Conservation (phyloP, 371 early-diverging fungal species). For the Vairimorpha ceranae region DNA sequence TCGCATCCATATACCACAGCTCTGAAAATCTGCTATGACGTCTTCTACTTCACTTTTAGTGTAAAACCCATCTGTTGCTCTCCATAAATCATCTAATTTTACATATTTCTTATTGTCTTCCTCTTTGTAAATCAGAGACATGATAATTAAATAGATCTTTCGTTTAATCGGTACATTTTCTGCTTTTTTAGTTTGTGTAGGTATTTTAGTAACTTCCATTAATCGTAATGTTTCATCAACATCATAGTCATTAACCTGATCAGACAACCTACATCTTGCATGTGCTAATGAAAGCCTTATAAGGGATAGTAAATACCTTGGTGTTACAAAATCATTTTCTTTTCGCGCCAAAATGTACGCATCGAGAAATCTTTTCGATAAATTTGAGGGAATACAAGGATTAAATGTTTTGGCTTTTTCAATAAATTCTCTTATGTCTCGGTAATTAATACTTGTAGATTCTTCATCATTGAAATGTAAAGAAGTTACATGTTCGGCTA, state of each 20-base stretch:
- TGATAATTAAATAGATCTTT: constrained; percentile 53
- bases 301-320: constrained; percentile 70
- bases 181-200: constrained; percentile 60
- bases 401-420: constrained; percentile 25
- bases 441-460: constrained; percentile 13
- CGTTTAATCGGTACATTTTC: constrained; percentile 2
- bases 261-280: constrained; percentile 76
- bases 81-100: constrained; percentile 36
- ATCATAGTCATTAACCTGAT: constrained; percentile 71
- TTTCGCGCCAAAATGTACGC: constrained; percentile 66
- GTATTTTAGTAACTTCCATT: constrained; percentile 72
- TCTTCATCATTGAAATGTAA: constrained; percentile 45
- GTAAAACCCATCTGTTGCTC: constrained; percentile 35
- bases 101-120: constrained; percentile 30
- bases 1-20: constrained; percentile 49
- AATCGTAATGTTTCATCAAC: constrained; percentile 85
- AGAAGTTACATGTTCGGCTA: constrained; percentile 55
- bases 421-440: constrained; percentile 37
- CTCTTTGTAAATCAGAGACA: constrained; percentile 43
- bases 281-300: constrained; percentile 78
- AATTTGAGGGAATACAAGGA: constrained; percentile 28
- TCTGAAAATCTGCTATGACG: constrained; percentile 51
- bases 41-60: constrained; percentile 43
- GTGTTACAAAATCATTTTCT: constrained; percentile 61
- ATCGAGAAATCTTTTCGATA: constrained; percentile 42